Evolutionary conservation across 129 eudicot genomes (phyloP).

Genomic region (Saposhnikovia divaricata): DNA sequence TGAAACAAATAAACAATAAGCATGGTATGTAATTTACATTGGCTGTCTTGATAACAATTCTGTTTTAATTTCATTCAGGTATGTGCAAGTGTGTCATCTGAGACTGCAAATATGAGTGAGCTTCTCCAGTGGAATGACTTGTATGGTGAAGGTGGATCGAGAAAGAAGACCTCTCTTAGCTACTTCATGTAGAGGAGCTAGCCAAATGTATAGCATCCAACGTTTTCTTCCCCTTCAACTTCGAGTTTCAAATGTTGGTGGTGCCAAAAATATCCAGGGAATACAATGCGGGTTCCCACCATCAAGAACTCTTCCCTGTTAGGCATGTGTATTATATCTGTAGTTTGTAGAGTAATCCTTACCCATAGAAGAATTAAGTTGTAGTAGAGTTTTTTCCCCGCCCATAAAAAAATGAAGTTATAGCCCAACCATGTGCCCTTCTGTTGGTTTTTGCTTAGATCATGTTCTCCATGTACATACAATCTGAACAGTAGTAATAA

Average conservation of each 20-base stretch:
- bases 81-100: conserved; percentile 94
- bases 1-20: background rate
- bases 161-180: conserved; percentile 73
- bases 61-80: conserved; percentile 36
- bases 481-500: background rate
- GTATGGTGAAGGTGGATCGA: conserved; percentile 93
- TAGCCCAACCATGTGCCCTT: conserved; percentile 4
- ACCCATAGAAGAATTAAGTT: background rate
- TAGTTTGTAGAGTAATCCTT: conserved; percentile 13
- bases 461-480: conserved; percentile 21
- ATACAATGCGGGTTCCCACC: conserved; percentile 3
- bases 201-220: conserved; percentile 34
- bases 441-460: conserved; percentile 1
- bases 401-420: conserved; percentile 10
- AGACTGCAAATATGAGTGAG: conserved; percentile 82
- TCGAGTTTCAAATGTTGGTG: conserved; percentile 18
- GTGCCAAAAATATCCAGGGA: conserved; percentile 29
- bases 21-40: background rate
- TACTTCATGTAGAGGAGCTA: conserved; percentile 72
- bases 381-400: conserved; percentile 16
- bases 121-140: conserved; percentile 88
- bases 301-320: background rate
- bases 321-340: conserved; percentile 33
- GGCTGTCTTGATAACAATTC: background rate
- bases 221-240: background rate